A percentile compares a stretch with the other conserved stretches of the same genome.
Conservation (phyloP, 805 yeast species). For the Nakazawaea wickerhamii region DNA sequence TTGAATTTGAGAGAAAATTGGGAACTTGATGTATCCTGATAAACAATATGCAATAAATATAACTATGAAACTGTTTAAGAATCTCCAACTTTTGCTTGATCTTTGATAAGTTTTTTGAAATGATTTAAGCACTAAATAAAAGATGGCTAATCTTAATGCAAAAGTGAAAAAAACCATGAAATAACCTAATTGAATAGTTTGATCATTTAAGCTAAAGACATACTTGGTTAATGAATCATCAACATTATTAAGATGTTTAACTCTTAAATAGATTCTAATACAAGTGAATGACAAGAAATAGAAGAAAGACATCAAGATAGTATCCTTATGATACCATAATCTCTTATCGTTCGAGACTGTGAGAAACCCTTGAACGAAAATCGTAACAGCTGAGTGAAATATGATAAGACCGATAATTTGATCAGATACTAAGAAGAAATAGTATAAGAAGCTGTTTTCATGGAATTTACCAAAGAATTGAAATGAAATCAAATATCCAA, state of each 20-base stretch:
- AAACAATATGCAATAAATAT: conserved; percentile 1
- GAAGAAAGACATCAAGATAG: conserved; percentile 1
- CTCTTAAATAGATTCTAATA: conserved; percentile 4
- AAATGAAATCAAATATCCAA: conserved; percentile 2
- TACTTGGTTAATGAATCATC: not conserved
- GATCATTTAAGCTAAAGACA: conserved; percentile 7
- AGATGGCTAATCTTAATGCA: not conserved
- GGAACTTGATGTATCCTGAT: conserved; percentile 10
- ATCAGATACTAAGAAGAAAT: conserved; percentile 4
- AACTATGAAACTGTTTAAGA: conserved; percentile 6
- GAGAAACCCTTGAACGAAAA: conserved; percentile 8
- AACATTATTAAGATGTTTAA: not conserved
- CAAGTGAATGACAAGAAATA: conserved; percentile 8
- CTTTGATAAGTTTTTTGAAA: not conserved
- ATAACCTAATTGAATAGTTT: not conserved
- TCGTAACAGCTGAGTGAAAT: not conserved
- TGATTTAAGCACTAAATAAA: not conserved
- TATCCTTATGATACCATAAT: not conserved
- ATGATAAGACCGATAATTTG: conserved; percentile 1
- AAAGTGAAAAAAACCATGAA: conserved; percentile 1
- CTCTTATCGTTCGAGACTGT: conserved; percentile 2
- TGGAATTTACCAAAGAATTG: conserved; percentile 7
- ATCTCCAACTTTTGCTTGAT: not conserved
- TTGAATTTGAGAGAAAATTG: conserved; percentile 1
- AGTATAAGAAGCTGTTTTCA: not conserved